phyloP scores from a whole-genome alignment of 805 yeast genomes.

The Saccharomycopsis fermentans region DNA sequence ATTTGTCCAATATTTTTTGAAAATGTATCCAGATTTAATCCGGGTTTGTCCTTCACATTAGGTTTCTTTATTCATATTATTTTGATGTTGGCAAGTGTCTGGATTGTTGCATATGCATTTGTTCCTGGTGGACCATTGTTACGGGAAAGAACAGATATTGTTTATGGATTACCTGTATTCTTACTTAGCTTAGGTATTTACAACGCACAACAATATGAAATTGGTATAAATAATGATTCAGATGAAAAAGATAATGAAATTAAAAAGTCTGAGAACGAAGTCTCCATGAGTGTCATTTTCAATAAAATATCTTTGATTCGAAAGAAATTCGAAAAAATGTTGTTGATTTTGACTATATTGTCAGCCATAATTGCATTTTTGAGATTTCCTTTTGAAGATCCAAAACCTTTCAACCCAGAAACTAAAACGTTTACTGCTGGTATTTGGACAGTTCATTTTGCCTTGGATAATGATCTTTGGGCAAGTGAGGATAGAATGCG shows the following conservation, averaged over 20 bases:
- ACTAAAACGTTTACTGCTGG: slow-evolving; percentile 81
- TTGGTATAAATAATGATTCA: not conserved
- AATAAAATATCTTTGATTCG: slow-evolving; percentile 18
- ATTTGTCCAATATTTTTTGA: slow-evolving; percentile 52
- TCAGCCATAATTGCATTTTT: slow-evolving; percentile 43
- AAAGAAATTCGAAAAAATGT: slow-evolving; percentile 20
- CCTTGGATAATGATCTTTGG: slow-evolving; percentile 97
- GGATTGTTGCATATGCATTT: slow-evolving; percentile 98
- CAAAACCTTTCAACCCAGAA: slow-evolving; percentile 57
- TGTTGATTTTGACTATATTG: slow-evolving; percentile 33
- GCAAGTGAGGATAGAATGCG: slow-evolving; percentile 87
- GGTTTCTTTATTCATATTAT: slow-evolving; percentile 42
- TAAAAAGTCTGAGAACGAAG: not conserved
- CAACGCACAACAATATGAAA: slow-evolving; percentile 5
- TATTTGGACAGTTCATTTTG: slow-evolving; percentile 97
- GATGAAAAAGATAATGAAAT: not conserved
- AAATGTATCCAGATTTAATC: slow-evolving; percentile 42
- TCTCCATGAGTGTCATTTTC: not conserved
- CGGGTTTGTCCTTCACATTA: slow-evolving; percentile 42
- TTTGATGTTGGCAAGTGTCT: slow-evolving; percentile 71
- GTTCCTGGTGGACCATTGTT: slow-evolving; percentile 88
- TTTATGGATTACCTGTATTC: slow-evolving; percentile 47
- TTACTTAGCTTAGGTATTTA: slow-evolving; percentile 45
- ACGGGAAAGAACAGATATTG: slow-evolving; percentile 80
- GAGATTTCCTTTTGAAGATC: slow-evolving; percentile 50